A percentile compares a stretch with the other conserved stretches of the same genome.
Conservation (phyloP, 140 eudicot species). For the Erigeron philadelphicus region DNA sequence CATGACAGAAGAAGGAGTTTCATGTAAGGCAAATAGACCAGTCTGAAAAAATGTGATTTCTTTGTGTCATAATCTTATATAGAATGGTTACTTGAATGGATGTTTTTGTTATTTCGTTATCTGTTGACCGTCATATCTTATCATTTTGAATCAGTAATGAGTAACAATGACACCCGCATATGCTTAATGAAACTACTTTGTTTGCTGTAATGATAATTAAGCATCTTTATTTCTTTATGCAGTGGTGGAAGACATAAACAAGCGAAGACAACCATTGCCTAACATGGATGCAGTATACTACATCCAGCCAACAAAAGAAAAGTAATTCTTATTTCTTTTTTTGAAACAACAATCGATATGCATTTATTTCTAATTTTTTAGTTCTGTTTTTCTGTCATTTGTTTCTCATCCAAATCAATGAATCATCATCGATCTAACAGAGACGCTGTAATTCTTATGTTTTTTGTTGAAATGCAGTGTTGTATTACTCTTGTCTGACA, state of each 20-base stretch:
- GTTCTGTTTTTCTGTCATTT: background rate
- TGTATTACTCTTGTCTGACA: constrained; percentile 60
- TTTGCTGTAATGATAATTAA: background rate
- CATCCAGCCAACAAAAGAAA: constrained; percentile 86
- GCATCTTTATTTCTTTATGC: constrained; percentile 28
- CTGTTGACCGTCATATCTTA: constrained; percentile 9
- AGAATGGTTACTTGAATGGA: background rate
- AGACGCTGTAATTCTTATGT: background rate
- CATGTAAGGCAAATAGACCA: constrained; percentile 73
- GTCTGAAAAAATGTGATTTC: constrained; percentile 24
- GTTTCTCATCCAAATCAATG: background rate
- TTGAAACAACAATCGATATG: background rate
- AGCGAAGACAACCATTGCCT: constrained; percentile 82
- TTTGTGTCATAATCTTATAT: constrained; percentile 11
- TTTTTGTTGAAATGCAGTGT: constrained; percentile 53
- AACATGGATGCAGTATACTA: constrained; percentile 86
- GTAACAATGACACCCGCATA: constrained; percentile 17
- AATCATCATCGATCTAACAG: background rate
- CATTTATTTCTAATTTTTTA: background rate
- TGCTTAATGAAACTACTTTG: background rate
- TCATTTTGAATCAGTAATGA: constrained; percentile 6
- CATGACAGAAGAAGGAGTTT: constrained; percentile 88
- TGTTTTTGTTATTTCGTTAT: background rate
- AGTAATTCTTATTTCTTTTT: constrained; percentile 33
- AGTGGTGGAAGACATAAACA: constrained; percentile 92